A percentile compares a stretch with the other conserved stretches of the same genome.
Evolutionary conservation across 306 rosid genomes (phyloP).

Genomic region (Rosa persica): DNA sequence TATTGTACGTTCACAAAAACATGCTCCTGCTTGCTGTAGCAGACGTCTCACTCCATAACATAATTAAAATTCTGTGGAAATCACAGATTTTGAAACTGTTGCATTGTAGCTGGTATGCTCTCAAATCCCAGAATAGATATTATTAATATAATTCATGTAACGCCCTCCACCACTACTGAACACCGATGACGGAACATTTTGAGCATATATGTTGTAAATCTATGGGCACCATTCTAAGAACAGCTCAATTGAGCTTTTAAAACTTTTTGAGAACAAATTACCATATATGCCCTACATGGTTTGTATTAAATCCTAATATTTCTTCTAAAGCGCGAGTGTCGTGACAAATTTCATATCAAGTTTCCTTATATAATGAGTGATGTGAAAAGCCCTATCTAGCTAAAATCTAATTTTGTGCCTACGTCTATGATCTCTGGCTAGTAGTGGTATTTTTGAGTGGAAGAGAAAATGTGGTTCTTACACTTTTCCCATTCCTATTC

Average conservation of each 20-base stretch:
- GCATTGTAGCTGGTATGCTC: conserved; percentile 1
- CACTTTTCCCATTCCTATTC: conserved; percentile 1
- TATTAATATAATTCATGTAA: background rate
- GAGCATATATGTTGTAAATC: background rate
- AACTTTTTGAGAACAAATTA: background rate
- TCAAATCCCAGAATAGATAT: background rate
- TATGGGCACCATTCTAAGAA: background rate
- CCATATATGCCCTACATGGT: background rate
- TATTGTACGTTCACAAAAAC: background rate
- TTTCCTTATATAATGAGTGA: background rate
- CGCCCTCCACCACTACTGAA: background rate
- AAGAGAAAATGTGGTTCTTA: background rate
- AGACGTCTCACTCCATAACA: background rate
- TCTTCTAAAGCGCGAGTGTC: background rate
- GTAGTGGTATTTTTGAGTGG: conserved; percentile 4
- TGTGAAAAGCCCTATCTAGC: background rate
- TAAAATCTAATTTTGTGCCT: background rate
- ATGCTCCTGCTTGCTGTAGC: background rate
- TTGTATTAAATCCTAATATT: background rate
- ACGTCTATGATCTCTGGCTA: background rate
- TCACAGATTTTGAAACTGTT: background rate
- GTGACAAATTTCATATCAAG: background rate
- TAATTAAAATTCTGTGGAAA: background rate
- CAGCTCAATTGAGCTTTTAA: background rate
- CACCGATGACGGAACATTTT: background rate